Conservation (phyloP, 75 land plant species). For the Pseudotsuga menziesii region DNA sequence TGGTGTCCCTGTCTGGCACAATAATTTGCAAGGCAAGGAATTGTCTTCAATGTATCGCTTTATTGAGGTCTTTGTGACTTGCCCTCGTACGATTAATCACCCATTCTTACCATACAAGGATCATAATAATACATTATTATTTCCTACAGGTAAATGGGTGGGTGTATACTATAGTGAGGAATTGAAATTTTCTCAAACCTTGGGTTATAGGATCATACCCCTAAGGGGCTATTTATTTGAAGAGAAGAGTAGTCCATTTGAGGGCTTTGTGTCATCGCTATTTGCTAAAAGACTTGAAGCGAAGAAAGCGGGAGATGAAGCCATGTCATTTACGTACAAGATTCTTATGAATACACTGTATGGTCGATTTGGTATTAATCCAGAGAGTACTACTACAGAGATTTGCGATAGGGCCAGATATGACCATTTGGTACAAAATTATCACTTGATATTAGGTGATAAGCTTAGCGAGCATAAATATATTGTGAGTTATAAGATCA, state of each 20-base stretch:
- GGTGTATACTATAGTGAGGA: neutral
- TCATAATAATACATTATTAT: constrained; percentile 3
- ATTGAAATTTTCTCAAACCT: neutral
- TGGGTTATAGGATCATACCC: neutral
- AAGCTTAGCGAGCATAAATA: too few relatives aligned
- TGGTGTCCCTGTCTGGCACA: neutral
- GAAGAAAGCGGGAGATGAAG: neutral
- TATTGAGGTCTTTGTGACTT: neutral
- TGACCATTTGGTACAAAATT: too few relatives aligned
- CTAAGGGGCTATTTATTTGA: neutral
- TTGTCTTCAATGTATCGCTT: neutral
- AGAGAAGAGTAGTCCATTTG: neutral
- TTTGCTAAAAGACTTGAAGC: neutral
- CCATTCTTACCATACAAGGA: neutral
- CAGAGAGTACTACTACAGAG: too few relatives aligned
- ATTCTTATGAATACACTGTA: too few relatives aligned
- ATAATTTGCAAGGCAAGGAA: neutral
- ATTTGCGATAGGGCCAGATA: too few relatives aligned
- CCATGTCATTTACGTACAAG: too few relatives aligned
- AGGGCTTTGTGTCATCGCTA: neutral
- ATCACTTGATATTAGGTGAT: too few relatives aligned
- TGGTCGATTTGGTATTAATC: too few relatives aligned
- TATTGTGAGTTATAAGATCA: too few relatives aligned
- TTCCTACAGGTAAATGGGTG: constrained; percentile 4
- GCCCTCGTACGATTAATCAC: neutral